These are phyloP conservation scores for Hyaloperonospora brassicae DNA, from an alignment of 352 stramenopile species.

Conservation along the genomic window DNA sequence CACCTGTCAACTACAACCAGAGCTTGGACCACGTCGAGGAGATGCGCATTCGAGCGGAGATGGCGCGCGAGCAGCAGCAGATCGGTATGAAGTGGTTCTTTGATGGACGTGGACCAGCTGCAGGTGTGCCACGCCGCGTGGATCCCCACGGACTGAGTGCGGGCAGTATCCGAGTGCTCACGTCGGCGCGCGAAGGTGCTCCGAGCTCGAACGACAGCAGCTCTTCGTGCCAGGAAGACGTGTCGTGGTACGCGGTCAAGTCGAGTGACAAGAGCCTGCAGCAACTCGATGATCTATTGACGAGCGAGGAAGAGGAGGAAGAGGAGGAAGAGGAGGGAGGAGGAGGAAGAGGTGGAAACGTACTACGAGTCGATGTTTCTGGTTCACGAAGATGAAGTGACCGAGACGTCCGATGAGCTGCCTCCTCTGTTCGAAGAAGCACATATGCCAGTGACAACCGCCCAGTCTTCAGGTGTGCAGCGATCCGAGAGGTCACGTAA, in stretches of 20 bases:
- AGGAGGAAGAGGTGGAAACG: slow-evolving; percentile 6
- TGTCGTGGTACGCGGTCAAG: slow-evolving; percentile 26
- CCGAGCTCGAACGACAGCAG: slow-evolving; percentile 13
- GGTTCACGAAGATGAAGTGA: slow-evolving; percentile 18
- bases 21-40: slow-evolving; percentile 12
- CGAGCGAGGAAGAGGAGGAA: slow-evolving; percentile 7
- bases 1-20: slow-evolving; percentile 23
- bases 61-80: slow-evolving; percentile 26
- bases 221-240: slow-evolving; percentile 14
- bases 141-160: slow-evolving; percentile 16
- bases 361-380: slow-evolving; percentile 19
- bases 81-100: slow-evolving; percentile 34
- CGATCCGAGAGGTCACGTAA: slow-evolving; percentile 28
- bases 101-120: slow-evolving; percentile 29
- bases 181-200: slow-evolving; percentile 18
- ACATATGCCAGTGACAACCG: slow-evolving; percentile 2
- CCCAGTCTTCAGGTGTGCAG: slow-evolving; percentile 4
- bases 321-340: no score
- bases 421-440: slow-evolving; percentile 10
- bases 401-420: slow-evolving; percentile 8
- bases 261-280: slow-evolving; percentile 13
- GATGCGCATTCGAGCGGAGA: slow-evolving; percentile 26
- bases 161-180: slow-evolving; percentile 29
- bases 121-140: slow-evolving; percentile 29
- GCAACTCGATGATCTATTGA: slow-evolving; percentile 12